These are phyloP conservation scores for Aspergillus sp. DNA, from an alignment of 2,329 filamentous ascomycete species.

Conservation along the genomic window DNA sequence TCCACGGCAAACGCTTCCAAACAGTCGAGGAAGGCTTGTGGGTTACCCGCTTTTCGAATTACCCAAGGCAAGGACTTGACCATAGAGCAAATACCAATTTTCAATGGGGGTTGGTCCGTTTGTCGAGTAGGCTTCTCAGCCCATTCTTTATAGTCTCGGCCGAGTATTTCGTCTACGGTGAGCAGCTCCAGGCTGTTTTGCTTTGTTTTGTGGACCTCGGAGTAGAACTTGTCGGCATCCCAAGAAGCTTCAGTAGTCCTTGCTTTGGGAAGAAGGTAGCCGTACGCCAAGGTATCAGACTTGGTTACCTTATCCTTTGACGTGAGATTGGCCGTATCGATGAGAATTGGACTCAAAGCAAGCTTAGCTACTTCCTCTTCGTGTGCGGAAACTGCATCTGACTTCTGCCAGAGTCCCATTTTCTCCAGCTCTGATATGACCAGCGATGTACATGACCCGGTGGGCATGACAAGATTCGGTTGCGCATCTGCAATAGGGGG, in stretches of 20 bases:
- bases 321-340: conserved; percentile 47
- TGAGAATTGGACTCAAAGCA: conserved; percentile 43
- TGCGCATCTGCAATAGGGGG: conserved; percentile 42
- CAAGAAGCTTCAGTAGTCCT: conserved; percentile 29
- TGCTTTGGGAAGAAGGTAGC: conserved; percentile 55
- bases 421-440: conserved; percentile 52
- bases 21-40: conserved; percentile 38
- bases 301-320: conserved; percentile 46
- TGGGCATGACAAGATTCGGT: conserved; percentile 54
- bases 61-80: conserved; percentile 58
- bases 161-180: conserved; percentile 55
- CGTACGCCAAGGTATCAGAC: conserved; percentile 49
- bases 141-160: conserved; percentile 67
- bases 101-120: conserved; percentile 31
- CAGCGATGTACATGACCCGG: conserved; percentile 61
- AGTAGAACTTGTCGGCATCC: conserved; percentile 52
- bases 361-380: conserved; percentile 38
- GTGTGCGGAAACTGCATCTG: conserved; percentile 14
- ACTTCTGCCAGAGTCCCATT: conserved; percentile 45
- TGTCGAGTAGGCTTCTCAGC: conserved; percentile 36
- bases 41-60: conserved; percentile 45
- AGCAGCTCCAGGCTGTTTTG: conserved; percentile 54
- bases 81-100: conserved; percentile 59
- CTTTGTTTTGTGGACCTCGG: conserved; percentile 54
- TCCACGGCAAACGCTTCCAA: conserved; percentile 48